A percentile compares a stretch with the other conserved stretches of the same genome.
Evolutionary conservation across 495 filamentous ascomycete genomes (phyloP).

Genomic region (Hypoxylon crocopeplum): DNA sequence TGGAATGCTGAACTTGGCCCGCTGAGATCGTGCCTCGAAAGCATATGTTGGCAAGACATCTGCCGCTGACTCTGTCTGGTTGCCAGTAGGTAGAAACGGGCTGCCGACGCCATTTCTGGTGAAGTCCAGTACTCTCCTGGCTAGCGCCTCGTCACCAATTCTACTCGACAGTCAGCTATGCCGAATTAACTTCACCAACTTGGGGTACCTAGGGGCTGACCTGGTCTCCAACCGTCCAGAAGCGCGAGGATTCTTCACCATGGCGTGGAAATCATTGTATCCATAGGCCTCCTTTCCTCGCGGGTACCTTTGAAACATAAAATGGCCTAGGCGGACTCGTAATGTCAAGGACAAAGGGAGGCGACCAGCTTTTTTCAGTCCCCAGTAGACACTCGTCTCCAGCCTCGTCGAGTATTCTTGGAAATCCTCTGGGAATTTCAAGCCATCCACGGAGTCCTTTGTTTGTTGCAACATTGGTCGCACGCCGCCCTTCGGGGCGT

Average conservation of each 20-base stretch:
- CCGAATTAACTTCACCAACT: neutral
- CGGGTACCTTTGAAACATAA: slow-evolving; percentile 56
- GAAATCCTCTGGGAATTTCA: neutral
- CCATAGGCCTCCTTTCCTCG: slow-evolving; percentile 45
- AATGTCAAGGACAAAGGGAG: slow-evolving; percentile 53
- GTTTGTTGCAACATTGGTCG: slow-evolving; percentile 10
- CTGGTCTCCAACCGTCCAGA: slow-evolving; percentile 42
- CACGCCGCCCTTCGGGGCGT: slow-evolving; percentile 1
- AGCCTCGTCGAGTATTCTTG: slow-evolving; percentile 23
- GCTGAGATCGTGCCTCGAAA: slow-evolving; percentile 27
- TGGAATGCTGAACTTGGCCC: slow-evolving; percentile 15
- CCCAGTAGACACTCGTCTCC: slow-evolving; percentile 23
- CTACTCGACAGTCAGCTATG: slow-evolving; percentile 19
- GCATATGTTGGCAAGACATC: slow-evolving; percentile 31
- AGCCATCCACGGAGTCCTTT: neutral
- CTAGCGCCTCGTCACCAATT: slow-evolving; percentile 31
- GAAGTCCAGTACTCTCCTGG: slow-evolving; percentile 32
- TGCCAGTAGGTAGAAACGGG: slow-evolving; percentile 36
- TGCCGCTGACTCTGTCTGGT: slow-evolving; percentile 22
- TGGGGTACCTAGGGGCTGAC: slow-evolving; percentile 36
- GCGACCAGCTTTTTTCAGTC: slow-evolving; percentile 32
- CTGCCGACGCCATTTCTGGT: slow-evolving; percentile 23
- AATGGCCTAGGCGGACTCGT: slow-evolving; percentile 63
- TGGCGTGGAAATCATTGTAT: slow-evolving; percentile 57
- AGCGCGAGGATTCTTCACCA: slow-evolving; percentile 48